phyloP scores from a whole-genome alignment of 495 filamentous ascomycete genomes.

The Cudoniella acicularis region DNA sequence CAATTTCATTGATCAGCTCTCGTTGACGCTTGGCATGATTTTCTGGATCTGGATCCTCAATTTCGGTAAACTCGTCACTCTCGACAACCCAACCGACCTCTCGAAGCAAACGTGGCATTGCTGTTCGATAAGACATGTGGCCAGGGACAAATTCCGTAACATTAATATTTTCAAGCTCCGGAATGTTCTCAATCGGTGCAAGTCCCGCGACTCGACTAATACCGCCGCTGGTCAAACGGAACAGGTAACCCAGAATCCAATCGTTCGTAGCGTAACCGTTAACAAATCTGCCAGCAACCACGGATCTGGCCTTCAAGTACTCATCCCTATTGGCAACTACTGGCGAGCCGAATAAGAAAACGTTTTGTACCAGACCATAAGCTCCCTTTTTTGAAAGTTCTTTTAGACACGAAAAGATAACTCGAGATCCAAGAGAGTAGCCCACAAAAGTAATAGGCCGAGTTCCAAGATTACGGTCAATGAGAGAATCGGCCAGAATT shows the following conservation, averaged over 20 bases:
- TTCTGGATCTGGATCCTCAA: constrained; percentile 96
- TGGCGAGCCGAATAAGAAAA: constrained; percentile 90
- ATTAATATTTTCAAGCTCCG: constrained; percentile 85
- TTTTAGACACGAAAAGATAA: constrained; percentile 89
- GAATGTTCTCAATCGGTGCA: constrained; percentile 69
- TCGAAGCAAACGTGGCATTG: constrained; percentile 83
- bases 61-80: constrained; percentile 92
- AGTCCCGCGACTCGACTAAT: constrained; percentile 91
- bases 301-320: constrained; percentile 72
- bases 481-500: constrained; percentile 93
- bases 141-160: constrained; percentile 82
- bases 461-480: constrained; percentile 86
- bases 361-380: constrained; percentile 90
- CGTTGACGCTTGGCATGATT: constrained; percentile 83
- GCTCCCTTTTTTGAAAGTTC: constrained; percentile 87
- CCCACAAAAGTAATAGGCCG: constrained; percentile 94
- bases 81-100: constrained; percentile 86
- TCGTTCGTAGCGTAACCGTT: constrained; percentile 94
- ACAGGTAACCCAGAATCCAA: constrained; percentile 97
- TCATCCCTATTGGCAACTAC: constrained; percentile 91
- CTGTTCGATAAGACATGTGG: constrained; percentile 93
- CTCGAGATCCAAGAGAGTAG: constrained; percentile 86
- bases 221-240: constrained; percentile 89
- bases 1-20: constrained; percentile 93
- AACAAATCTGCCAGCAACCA: constrained; percentile 86